Base-by-base conservation (phyloP, 1,284 basidiomycete genomes). In the Cerrena zonata region DNA sequence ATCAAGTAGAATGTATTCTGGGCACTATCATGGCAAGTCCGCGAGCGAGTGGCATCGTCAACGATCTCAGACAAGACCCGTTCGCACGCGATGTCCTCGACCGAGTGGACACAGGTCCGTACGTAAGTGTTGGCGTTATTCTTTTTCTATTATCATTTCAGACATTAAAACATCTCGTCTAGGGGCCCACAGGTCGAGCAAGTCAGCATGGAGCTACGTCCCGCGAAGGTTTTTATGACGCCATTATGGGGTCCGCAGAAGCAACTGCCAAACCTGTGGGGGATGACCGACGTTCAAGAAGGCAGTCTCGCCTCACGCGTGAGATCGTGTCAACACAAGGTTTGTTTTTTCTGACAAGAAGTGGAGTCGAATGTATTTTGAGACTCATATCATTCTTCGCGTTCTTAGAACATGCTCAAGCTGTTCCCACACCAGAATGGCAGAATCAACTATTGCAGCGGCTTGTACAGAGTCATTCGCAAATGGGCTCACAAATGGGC, bases 1-100 rank as follows among this genome's bases (percentile, higher is more conserved):
- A 93, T 61, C 87, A 91, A 63, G 88, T 92, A 60, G 91, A 93
- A 66, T 87, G 89, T 11, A 69, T 93, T 11, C 73, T 93, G 3
- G 90, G 88, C 23, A 80, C 84, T 22, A 75, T 93, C 46, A 73
- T 93, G 49, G 79, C 84, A 57, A 87, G 85, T 48, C 74, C 80
- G 11, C 73, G 86, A 51, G 85, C 90, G 0, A 80, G 84, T 61
- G 73, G 72, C 36, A 67, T 93, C 46, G 73, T 93, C 34, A 69
- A 75, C 27, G 86, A 90, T 58, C 70, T 91, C 44, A 78, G 76
- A 48, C 75, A 79, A 55, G 88, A 91, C 61, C 75, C 80, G 30
- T 73, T 88, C 45, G 88, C 88, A 3, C 71, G 78, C 40, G 83
- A 87, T 53, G 86, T 90, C 50, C 68, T 90, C 18, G 73, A 74